Evolutionary conservation across 305 asterid species (phyloP).

Genomic region (Fraxinus platypoda): DNA sequence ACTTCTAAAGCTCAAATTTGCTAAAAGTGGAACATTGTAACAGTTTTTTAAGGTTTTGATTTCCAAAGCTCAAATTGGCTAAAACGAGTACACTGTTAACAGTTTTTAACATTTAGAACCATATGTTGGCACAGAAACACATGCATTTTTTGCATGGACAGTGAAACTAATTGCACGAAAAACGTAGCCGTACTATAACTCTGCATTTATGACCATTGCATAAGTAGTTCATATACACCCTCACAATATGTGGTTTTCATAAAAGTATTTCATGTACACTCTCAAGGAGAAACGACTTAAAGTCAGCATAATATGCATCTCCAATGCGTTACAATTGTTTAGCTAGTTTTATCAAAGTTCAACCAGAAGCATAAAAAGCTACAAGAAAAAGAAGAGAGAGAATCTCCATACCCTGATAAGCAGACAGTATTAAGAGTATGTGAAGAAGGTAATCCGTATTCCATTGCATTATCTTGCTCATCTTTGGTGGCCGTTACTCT

Average conservation of each 20-base stretch:
- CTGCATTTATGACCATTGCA: background rate
- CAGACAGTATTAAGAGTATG: conserved; percentile 96
- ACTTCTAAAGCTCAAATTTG: background rate
- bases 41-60: background rate
- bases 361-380: background rate
- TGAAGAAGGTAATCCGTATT: conserved; percentile 94
- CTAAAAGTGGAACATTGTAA: background rate
- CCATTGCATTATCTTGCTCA: conserved; percentile 90
- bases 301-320: background rate
- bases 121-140: background rate
- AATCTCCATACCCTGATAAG: conserved; percentile 69
- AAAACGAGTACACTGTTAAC: background rate
- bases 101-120: background rate
- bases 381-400: background rate
- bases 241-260: background rate
- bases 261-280: background rate
- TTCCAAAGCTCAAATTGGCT: too few species aligned
- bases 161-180: background rate
- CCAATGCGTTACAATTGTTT: background rate
- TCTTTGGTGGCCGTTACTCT: conserved; percentile 83
- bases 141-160: background rate
- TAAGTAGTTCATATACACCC: background rate
- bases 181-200: background rate
- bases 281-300: background rate
- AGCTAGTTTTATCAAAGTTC: background rate